phyloP scores from a whole-genome alignment of 2,329 filamentous ascomycete species.

The Trichoderma koningii region DNA sequence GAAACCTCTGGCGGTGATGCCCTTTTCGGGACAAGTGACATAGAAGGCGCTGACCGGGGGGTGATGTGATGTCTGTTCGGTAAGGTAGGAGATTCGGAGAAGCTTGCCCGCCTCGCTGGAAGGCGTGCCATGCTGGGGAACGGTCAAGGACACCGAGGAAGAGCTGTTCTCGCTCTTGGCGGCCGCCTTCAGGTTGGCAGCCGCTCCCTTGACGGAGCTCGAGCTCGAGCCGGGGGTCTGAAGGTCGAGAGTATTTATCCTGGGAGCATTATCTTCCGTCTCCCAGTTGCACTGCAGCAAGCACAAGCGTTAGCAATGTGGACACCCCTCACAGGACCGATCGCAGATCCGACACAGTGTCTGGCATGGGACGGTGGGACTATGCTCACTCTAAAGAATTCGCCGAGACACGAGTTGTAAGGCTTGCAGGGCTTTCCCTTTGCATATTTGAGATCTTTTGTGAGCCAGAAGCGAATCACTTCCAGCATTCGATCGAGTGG shows the following conservation, averaged over 20 bases:
- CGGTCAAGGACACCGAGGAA: slow-evolving; percentile 54
- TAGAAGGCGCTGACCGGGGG: slow-evolving; percentile 96
- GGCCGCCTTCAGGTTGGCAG: slow-evolving; percentile 51
- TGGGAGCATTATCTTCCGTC: slow-evolving; percentile 74
- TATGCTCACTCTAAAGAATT: slow-evolving; percentile 84
- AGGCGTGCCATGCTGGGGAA: slow-evolving; percentile 51
- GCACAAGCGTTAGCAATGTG: slow-evolving; percentile 1
- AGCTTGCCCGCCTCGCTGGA: slow-evolving; percentile 47
- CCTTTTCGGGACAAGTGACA: slow-evolving; percentile 88
- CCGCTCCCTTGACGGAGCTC: slow-evolving; percentile 45
- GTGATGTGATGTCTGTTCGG: slow-evolving; percentile 97
- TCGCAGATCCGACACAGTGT: background rate
- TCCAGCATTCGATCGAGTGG: slow-evolving; percentile 91
- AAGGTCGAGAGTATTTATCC: slow-evolving; percentile 56
- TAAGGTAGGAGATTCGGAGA: slow-evolving; percentile 86
- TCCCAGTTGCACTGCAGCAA: slow-evolving; percentile 84
- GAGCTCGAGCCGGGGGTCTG: slow-evolving; percentile 35
- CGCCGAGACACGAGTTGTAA: slow-evolving; percentile 94
- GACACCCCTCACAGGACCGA: background rate
- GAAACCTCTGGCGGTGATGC: slow-evolving; percentile 83
- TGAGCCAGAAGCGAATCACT: slow-evolving; percentile 96
- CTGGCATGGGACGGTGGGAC: background rate
- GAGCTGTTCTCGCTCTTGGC: slow-evolving; percentile 49
- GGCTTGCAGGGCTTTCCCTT: slow-evolving; percentile 99
- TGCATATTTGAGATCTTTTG: slow-evolving; percentile 97